Conservation (phyloP, 2,329 filamentous ascomycete species). For the Piedraia hortae region DNA sequence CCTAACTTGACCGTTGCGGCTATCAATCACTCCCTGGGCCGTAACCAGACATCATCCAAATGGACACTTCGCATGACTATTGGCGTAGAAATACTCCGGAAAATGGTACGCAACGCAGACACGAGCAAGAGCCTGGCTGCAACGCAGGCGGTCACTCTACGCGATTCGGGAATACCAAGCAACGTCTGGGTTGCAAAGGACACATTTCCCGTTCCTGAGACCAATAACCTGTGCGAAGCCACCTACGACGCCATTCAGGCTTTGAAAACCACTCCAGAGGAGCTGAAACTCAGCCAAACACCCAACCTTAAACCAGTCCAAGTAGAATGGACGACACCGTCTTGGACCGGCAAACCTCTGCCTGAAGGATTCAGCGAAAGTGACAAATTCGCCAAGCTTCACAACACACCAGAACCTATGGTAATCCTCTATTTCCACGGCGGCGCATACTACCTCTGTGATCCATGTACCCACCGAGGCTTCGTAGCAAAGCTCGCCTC, state of each 20-base stretch:
- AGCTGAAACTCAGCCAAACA: no score
- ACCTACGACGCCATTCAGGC: slow-evolving; percentile 23
- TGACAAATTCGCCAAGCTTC: slow-evolving; percentile 36
- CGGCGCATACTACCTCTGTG: slow-evolving; percentile 45
- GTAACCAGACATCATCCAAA: slow-evolving; percentile 45
- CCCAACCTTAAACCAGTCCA: slow-evolving; percentile 31
- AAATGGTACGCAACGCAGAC: slow-evolving; percentile 22
- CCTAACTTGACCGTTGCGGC: slow-evolving; percentile 35
- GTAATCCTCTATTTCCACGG: slow-evolving; percentile 53
- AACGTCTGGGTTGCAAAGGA: slow-evolving; percentile 58
- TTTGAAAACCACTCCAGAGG: no score
- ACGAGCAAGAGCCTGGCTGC: slow-evolving; percentile 25
- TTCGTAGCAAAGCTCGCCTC: slow-evolving; percentile 34
- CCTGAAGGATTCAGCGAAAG: slow-evolving; percentile 32
- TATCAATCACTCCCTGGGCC: slow-evolving; percentile 33
- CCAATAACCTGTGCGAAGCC: slow-evolving; percentile 24
- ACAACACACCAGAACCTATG: slow-evolving; percentile 38
- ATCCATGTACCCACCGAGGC: slow-evolving; percentile 37
- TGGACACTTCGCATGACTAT: slow-evolving; percentile 54
- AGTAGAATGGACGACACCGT: slow-evolving; percentile 46
- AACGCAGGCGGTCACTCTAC: slow-evolving; percentile 33
- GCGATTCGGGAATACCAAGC: slow-evolving; percentile 43
- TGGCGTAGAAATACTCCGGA: slow-evolving; percentile 42
- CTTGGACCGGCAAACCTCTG: slow-evolving; percentile 21
- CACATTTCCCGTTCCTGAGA: slow-evolving; percentile 27